Evolutionary conservation across 805 yeast species (phyloP), one percentile per base, ranked within the genome.

Genomic region (Metschnikowia baotianmanensis): DNA sequence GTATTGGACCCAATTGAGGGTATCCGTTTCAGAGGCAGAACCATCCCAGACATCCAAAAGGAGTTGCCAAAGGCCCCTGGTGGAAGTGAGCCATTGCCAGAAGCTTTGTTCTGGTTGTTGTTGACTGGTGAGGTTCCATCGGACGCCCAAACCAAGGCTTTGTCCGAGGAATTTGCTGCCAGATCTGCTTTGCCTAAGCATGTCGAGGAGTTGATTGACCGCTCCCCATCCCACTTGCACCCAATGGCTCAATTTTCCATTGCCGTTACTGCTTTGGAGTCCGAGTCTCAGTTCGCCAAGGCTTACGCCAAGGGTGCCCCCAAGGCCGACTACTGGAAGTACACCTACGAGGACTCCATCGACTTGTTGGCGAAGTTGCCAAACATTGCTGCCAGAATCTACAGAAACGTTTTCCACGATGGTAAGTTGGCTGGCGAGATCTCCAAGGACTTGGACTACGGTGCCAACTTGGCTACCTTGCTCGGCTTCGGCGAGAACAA

Each of bases 191-290:
- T 84, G 50, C 93, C 93, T 45, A 75, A 70, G 50, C 78, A 80
- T 61, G 78, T 81, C 32, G 73, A 66, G 56, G 78, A 74, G 53
- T 64, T 82, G 39, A 66, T 84, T 48, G 83, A 80, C 67, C 63
- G 73, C 36, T 72, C 83, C 45, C 93, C 93, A 40, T 59, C 74
- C 29, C 72, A 78, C 51, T 70, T 84, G 60, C 93, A 84, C 63
- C 93, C 93, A 58, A 84, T 84, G 93, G 83, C 91, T 22, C 93
- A 84, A 62, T 72, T 84, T 55, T 76, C 87, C 35, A 82, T 85
- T 57, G 90, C 86, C 23, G 78, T 85, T 35, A 74, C 83, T 41
- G 83, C 89, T 29, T 72, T 85, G 61, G 84, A 83, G 66, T 74
- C 81, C 45, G 83, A 81, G 52, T 82, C 89, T 15, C 67, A 63